phyloP scores from a whole-genome alignment of 1,139 yeast species.

The Candida sanyaensis region DNA sequence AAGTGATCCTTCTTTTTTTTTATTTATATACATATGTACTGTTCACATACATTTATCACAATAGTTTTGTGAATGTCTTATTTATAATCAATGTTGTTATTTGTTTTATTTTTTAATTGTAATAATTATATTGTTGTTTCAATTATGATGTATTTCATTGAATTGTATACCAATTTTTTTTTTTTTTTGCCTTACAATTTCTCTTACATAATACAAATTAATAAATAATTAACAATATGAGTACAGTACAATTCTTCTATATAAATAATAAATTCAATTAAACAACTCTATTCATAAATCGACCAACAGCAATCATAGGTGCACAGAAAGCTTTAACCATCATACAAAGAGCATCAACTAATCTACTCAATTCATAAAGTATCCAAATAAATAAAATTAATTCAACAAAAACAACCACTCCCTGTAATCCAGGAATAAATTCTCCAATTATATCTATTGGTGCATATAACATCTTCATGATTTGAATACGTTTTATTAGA shows the following conservation, averaged over 20 bases:
- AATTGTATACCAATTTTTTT: too few relatives aligned
- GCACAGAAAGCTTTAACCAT: slow-evolving; percentile 51
- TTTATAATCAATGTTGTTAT: background rate
- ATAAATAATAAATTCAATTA: slow-evolving; percentile 6
- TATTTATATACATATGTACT: background rate
- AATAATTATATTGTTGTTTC: background rate
- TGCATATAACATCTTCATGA: slow-evolving; percentile 42
- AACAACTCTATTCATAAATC: slow-evolving; percentile 46
- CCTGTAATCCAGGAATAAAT: slow-evolving; percentile 41
- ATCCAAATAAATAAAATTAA: slow-evolving; percentile 45
- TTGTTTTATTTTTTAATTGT: background rate
- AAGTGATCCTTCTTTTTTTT: background rate
- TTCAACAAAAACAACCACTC: slow-evolving; percentile 41
- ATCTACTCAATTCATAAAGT: slow-evolving; percentile 42
- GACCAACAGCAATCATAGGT: slow-evolving; percentile 50
- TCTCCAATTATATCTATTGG: slow-evolving; percentile 46
- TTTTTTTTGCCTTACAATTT: too few relatives aligned
- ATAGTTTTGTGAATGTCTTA: background rate
- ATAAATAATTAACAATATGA: too few relatives aligned
- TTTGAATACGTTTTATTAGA: slow-evolving; percentile 36
- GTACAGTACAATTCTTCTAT: background rate
- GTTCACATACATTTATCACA: too few relatives aligned
- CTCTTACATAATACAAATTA: too few relatives aligned
- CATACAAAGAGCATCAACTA: slow-evolving; percentile 49
- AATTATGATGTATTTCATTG: background rate